A percentile compares a stretch with the other conserved stretches of the same genome.
Conservation (phyloP, 2,329 filamentous ascomycete genomes). For the Fusarium gaditjirri region DNA sequence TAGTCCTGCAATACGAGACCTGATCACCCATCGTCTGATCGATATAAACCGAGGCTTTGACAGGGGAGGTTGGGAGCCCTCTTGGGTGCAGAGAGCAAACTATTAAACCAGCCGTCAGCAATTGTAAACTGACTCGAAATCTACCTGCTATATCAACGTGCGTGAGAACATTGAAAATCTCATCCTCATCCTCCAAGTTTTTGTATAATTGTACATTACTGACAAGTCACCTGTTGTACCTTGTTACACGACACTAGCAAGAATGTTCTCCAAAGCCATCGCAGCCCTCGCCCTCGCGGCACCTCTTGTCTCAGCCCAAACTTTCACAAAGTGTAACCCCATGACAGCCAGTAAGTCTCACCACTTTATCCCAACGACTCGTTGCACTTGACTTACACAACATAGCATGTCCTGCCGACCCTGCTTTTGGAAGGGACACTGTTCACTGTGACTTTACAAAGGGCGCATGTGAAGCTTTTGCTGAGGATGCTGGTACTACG, state of each 20-base stretch:
- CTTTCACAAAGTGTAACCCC: constrained; percentile 37
- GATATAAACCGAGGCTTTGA: constrained; percentile 32
- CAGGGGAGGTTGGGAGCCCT: constrained; percentile 1
- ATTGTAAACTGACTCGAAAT: neutral
- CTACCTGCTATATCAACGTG: constrained; percentile 13
- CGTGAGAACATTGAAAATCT: constrained; percentile 10
- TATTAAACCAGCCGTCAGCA: constrained; percentile 25
- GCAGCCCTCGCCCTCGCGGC: constrained; percentile 32
- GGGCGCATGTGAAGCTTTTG: constrained; percentile 59
- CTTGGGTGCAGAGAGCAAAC: neutral
- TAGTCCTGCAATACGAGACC: constrained; percentile 20
- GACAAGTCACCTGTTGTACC: neutral
- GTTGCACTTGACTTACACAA: neutral
- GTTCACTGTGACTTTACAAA: constrained; percentile 73
- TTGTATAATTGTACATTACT: constrained; percentile 4
- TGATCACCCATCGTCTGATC: constrained; percentile 21
- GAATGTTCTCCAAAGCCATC: constrained; percentile 33
- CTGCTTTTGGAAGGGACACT: constrained; percentile 71
- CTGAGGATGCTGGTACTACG: constrained; percentile 37
- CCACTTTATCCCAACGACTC: neutral
- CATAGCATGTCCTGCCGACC: constrained; percentile 68
- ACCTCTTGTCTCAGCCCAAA: constrained; percentile 38
- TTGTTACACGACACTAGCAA: constrained; percentile 20
- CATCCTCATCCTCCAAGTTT: neutral
- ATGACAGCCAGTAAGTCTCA: constrained; percentile 24